Percentiles rank a stretch among this genome's conserved stretches.
Evolutionary conservation across 257 asterid genomes (phyloP).

Genomic region (Nicotiana benthamiana): DNA sequence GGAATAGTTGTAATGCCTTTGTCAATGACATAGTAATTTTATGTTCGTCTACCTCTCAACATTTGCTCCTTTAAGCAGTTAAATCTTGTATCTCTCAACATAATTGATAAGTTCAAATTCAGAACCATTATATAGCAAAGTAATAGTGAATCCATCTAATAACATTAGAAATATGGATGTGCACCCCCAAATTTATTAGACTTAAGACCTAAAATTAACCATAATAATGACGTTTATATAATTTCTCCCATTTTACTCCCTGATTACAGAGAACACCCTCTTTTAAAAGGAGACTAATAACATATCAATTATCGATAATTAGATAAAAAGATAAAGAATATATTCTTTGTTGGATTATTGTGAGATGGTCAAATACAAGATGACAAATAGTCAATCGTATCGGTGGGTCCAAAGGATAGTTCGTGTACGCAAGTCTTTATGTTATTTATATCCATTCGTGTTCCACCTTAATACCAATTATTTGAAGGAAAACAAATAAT

Average conservation of each 20-base stretch:
- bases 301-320: background rate
- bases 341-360: background rate
- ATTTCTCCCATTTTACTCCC: background rate
- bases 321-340: background rate
- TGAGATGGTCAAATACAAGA: background rate
- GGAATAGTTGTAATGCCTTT: no score
- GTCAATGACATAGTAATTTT: no score
- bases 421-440: background rate
- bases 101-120: no score
- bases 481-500: background rate
- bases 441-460: conserved; percentile 1
- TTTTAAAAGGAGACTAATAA: background rate
- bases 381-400: background rate
- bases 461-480: background rate
- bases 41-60: no score
- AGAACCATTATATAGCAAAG: no score
- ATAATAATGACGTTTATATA: background rate
- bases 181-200: no score
- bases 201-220: background rate
- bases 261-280: background rate
- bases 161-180: no score
- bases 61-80: no score
- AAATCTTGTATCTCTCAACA: no score
- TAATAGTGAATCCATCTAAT: no score
- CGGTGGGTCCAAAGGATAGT: background rate